phyloP scores from a whole-genome alignment of 805 yeast genomes.

The Candida wancherniae region DNA sequence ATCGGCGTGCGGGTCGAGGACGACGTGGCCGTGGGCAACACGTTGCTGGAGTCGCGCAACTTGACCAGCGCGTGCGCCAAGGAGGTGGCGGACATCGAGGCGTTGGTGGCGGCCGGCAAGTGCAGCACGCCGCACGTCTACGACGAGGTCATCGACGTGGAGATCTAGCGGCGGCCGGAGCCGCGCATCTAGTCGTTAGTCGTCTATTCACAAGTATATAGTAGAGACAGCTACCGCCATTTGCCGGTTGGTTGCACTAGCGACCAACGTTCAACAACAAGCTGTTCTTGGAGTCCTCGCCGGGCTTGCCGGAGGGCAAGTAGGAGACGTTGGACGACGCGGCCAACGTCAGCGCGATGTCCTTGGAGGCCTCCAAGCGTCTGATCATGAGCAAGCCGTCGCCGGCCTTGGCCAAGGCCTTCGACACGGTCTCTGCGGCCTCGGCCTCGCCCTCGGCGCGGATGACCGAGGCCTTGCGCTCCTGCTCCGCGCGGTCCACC shows the following conservation, averaged over 20 bases:
- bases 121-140: slow-evolving; percentile 44
- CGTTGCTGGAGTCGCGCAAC: slow-evolving; percentile 42
- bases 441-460: slow-evolving; percentile 99
- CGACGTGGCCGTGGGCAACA: slow-evolving; percentile 76
- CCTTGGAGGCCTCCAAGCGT: slow-evolving; percentile 94
- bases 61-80: slow-evolving; percentile 82
- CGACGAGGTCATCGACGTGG: slow-evolving; percentile 31
- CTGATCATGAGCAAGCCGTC: slow-evolving; percentile 91
- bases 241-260: slow-evolving; percentile 21
- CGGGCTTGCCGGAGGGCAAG: slow-evolving; percentile 57
- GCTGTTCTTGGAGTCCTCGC: slow-evolving; percentile 43
- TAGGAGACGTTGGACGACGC: slow-evolving; percentile 81
- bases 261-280: slow-evolving; percentile 68
- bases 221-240: neutral
- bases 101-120: slow-evolving; percentile 52
- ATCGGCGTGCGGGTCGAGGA: slow-evolving; percentile 96
- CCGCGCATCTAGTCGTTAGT: slow-evolving; percentile 8
- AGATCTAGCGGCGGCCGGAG: too few relatives aligned
- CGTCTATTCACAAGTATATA: slow-evolving; percentile 10
- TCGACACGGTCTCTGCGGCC: slow-evolving; percentile 91
- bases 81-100: slow-evolving; percentile 78
- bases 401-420: slow-evolving; percentile 89
- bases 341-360: slow-evolving; percentile 86
- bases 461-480: slow-evolving; percentile 88
- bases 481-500: slow-evolving; percentile 94